Conservation (phyloP, 2,329 filamentous ascomycete genomes). For the Epichloe glyceriae region DNA sequence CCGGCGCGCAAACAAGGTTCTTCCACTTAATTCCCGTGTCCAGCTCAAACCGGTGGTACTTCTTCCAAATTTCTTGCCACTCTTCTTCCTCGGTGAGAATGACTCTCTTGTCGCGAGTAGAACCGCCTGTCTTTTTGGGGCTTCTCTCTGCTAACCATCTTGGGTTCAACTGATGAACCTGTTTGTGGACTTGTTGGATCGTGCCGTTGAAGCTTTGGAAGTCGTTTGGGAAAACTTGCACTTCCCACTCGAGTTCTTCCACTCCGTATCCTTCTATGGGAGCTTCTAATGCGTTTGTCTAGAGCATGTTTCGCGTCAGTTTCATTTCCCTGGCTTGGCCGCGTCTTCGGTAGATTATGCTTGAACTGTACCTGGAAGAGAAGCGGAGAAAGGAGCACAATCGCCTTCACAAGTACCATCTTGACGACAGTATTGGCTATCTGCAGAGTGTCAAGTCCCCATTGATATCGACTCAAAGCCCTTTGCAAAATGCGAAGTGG, state of each 20-base stretch:
- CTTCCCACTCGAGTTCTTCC: not conserved
- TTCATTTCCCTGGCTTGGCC: not conserved
- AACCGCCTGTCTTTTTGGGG: not conserved
- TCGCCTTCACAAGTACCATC: too few species aligned
- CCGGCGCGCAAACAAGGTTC: not conserved
- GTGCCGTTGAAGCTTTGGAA: not conserved
- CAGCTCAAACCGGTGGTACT: not conserved
- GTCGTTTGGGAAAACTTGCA: not conserved
- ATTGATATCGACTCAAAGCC: too few species aligned
- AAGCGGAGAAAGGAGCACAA: too few species aligned
- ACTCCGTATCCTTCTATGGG: not conserved
- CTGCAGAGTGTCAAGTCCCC: too few species aligned
- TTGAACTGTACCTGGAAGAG: too few species aligned
- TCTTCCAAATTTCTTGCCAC: not conserved
- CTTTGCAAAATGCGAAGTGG: too few species aligned
- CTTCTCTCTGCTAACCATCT: not conserved
- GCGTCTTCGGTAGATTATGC: too few species aligned
- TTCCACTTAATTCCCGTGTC: not conserved
- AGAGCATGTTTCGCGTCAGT: not conserved
- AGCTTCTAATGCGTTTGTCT: not conserved
- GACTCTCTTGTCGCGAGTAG: not conserved
- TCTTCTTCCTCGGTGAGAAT: not conserved
- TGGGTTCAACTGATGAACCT: not conserved
- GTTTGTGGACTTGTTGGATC: not conserved
- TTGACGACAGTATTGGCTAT: too few species aligned